Percentiles rank a stretch among this genome's conserved stretches.
phyloP scores from a whole-genome alignment of 2,329 filamentous ascomycete genomes.

The Drechmeria coniospora region DNA sequence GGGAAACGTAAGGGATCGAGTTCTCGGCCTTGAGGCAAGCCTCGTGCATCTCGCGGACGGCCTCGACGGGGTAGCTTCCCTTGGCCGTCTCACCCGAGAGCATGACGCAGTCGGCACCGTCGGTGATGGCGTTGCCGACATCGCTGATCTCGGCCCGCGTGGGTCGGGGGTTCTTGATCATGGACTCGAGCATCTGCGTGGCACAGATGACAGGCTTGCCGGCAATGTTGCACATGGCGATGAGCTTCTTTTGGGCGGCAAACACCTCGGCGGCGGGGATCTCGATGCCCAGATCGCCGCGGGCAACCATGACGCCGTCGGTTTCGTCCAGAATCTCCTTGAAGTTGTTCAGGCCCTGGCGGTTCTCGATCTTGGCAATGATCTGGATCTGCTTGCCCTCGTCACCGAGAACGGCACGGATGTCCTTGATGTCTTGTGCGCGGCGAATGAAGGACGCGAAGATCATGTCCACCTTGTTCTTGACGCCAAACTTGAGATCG shows the following conservation, averaged over 20 bases:
- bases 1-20: slow-evolving; percentile 89
- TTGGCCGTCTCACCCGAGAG: slow-evolving; percentile 98
- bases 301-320: slow-evolving; percentile 98
- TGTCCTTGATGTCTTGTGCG: slow-evolving; percentile 81
- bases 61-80: slow-evolving; percentile 83
- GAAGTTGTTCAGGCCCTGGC: slow-evolving; percentile 99
- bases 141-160: slow-evolving; percentile 98
- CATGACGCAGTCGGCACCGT: slow-evolving; percentile 99
- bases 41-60: slow-evolving; percentile 96
- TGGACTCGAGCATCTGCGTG: slow-evolving; percentile 99
- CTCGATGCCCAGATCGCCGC: slow-evolving; percentile 91
- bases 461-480: slow-evolving; percentile 98
- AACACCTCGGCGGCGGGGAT: slow-evolving; percentile 98
- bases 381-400: slow-evolving; percentile 96
- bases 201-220: slow-evolving; percentile 98
- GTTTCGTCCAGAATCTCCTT: slow-evolving; percentile 90
- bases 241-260: slow-evolving; percentile 99
- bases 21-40: slow-evolving; percentile 94
- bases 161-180: slow-evolving; percentile 99
- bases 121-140: slow-evolving; percentile 93
- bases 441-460: slow-evolving; percentile 97
- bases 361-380: slow-evolving; percentile 99
- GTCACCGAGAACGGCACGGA: slow-evolving; percentile 79
- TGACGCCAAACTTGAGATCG: slow-evolving; percentile 88
- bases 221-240: slow-evolving; percentile 98